Evolutionary conservation across 306 rosid species (phyloP).

Genomic region (Myrica gale): DNA sequence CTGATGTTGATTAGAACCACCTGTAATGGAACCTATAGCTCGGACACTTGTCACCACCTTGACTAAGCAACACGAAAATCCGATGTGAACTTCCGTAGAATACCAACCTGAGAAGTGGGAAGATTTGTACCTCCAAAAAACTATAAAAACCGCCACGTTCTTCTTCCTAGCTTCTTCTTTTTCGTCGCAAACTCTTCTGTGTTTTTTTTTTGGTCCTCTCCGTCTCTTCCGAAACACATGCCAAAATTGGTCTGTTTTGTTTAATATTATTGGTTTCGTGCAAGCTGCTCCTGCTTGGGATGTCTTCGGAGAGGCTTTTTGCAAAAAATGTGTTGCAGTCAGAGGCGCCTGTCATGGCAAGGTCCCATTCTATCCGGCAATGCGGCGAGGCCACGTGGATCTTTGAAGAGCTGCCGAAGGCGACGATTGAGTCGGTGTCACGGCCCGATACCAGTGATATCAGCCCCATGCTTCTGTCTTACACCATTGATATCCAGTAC

Average conservation of each 20-base stretch:
- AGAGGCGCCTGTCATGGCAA: slow-evolving; percentile 26
- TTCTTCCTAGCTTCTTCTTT: neutral
- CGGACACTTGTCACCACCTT: neutral
- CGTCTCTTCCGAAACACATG: slow-evolving; percentile 17
- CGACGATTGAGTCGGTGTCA: slow-evolving; percentile 67
- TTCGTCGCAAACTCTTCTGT: neutral
- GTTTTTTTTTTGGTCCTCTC: neutral
- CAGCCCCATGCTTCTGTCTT: slow-evolving; percentile 75
- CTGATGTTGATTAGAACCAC: neutral
- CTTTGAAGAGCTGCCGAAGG: slow-evolving; percentile 72
- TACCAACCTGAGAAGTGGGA: slow-evolving; percentile 16
- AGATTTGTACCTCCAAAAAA: slow-evolving; percentile 5
- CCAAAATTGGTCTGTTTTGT: neutral
- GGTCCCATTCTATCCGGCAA: slow-evolving; percentile 33
- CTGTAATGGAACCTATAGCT: neutral
- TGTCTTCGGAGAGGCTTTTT: slow-evolving; percentile 68
- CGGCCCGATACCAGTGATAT: slow-evolving; percentile 75
- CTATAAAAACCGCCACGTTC: slow-evolving; percentile 35
- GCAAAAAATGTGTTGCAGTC: slow-evolving; percentile 28
- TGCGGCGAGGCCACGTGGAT: slow-evolving; percentile 45
- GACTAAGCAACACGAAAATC: neutral
- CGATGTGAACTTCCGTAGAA: neutral
- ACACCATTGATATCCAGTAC: slow-evolving; percentile 76
- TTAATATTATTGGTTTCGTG: neutral
- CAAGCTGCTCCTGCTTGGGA: slow-evolving; percentile 20